These are phyloP conservation scores for Phytophthora europaea DNA, from an alignment of 352 stramenopile genomes.

Conservation along the genomic window DNA sequence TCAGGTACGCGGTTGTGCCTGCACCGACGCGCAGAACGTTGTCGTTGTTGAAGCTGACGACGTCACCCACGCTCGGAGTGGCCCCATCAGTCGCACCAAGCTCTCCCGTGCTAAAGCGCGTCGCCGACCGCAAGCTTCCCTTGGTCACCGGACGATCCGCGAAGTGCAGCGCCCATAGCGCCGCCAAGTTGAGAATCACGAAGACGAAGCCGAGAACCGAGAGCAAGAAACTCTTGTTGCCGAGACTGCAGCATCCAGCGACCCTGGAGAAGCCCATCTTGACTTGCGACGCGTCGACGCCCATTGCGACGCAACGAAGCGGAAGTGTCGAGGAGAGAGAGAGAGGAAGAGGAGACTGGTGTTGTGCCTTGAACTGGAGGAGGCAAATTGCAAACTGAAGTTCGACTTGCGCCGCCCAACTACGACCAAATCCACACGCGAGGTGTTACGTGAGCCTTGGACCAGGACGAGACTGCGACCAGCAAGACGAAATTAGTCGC, in stretches of 20 bases:
- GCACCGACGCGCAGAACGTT: conserved; percentile 60
- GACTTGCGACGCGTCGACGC: conserved; percentile 52
- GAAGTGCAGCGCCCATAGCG: conserved; percentile 76
- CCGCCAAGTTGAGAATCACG: conserved; percentile 67
- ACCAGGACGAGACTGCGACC: background rate
- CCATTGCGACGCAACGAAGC: conserved; percentile 25
- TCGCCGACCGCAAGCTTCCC: conserved; percentile 36
- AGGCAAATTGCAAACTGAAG: conserved; percentile 37
- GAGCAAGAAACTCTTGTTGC: conserved; percentile 32
- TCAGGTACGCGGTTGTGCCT: conserved; percentile 76
- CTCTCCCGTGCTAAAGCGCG: conserved; percentile 50
- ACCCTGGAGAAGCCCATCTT: conserved; percentile 37
- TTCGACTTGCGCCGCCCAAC: background rate
- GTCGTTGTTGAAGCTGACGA: conserved; percentile 49
- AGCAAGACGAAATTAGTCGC: conserved; percentile 17
- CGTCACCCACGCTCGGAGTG: conserved; percentile 36
- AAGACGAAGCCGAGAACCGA: conserved; percentile 59
- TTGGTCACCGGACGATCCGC: conserved; percentile 45
- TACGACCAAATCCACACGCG: background rate
- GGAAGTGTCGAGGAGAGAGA: background rate
- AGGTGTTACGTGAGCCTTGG: background rate
- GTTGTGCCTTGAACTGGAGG: conserved; percentile 29
- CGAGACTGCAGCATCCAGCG: conserved; percentile 2
- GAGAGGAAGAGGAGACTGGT: conserved; percentile 4
- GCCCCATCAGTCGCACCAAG: conserved; percentile 34